Conservation (phyloP, 176 grass and related monocot genomes). For the Neostapfia colusana region DNA sequence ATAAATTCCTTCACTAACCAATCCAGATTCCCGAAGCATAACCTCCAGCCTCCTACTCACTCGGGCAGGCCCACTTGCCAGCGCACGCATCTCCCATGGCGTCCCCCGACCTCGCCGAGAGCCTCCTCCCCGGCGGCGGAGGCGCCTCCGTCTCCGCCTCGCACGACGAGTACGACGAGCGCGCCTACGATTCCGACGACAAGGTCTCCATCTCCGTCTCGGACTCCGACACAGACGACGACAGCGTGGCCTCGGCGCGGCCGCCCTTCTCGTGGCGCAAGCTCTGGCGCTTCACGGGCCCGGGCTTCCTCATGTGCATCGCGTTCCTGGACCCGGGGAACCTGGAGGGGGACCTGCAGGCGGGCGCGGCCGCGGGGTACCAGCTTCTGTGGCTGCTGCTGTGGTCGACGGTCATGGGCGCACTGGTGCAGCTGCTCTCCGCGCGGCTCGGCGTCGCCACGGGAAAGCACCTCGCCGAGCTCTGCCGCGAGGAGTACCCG, state of each 20-base stretch:
- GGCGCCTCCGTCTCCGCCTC: neutral
- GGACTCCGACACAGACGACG: conserved; percentile 45
- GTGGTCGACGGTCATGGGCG: conserved; percentile 84
- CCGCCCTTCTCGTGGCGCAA: conserved; percentile 87
- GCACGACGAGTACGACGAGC: conserved; percentile 59
- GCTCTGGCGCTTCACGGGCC: conserved; percentile 83
- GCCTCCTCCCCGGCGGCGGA: conserved; percentile 40
- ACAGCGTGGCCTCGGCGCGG: neutral
- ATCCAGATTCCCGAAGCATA: neutral
- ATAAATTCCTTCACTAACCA: conserved; percentile 16
- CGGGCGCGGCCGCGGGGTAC: conserved; percentile 77
- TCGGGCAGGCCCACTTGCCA: neutral
- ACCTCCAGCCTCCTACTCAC: neutral
- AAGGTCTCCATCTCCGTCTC: conserved; percentile 63
- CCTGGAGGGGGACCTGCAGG: conserved; percentile 91
- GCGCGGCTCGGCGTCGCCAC: conserved; percentile 84
- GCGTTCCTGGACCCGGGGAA: conserved; percentile 89
- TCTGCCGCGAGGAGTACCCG: conserved; percentile 87
- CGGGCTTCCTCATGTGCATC: conserved; percentile 95
- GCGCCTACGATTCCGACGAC: conserved; percentile 85
- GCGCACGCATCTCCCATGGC: conserved; percentile 40
- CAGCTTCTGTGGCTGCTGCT: conserved; percentile 87
- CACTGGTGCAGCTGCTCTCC: conserved; percentile 75
- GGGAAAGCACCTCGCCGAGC: conserved; percentile 79
- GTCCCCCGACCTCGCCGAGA: conserved; percentile 52